Evolutionary conservation across 768 basidiomycete species (phyloP).

Genomic region (Pisolithus microcarpus): DNA sequence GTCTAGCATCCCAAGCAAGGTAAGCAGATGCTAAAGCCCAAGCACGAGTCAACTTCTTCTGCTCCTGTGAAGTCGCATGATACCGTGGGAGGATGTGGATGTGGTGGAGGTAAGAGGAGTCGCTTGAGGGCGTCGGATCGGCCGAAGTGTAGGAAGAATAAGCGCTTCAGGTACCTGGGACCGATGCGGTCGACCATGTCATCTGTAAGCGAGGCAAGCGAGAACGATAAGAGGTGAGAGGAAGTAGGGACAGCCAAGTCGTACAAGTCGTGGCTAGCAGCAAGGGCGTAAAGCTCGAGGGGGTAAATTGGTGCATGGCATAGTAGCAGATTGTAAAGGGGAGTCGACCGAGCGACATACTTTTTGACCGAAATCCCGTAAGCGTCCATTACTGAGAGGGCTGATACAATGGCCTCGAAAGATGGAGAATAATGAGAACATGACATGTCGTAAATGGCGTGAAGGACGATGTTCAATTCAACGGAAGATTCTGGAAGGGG

Average conservation of each 20-base stretch:
- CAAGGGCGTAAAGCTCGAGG: conserved; percentile 65
- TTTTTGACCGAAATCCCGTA: conserved; percentile 55
- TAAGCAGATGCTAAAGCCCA: conserved; percentile 82
- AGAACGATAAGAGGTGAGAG: conserved; percentile 65
- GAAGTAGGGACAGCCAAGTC: conserved; percentile 73
- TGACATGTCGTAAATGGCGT: conserved; percentile 64
- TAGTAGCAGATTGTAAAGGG: conserved; percentile 54
- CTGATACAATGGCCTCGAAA: conserved; percentile 47
- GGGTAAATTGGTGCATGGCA: conserved; percentile 63
- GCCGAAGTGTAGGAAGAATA: conserved; percentile 81
- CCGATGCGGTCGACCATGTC: conserved; percentile 65
- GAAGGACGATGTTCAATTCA: conserved; percentile 66
- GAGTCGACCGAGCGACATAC: conserved; percentile 42
- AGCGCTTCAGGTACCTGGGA: conserved; percentile 67
- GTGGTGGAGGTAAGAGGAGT: conserved; percentile 66
- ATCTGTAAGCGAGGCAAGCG: conserved; percentile 62
- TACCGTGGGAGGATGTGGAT: conserved; percentile 64
- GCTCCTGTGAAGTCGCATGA: conserved; percentile 66
- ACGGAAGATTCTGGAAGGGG: conserved; percentile 52
- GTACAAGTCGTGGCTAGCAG: conserved; percentile 57
- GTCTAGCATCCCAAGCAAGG: conserved; percentile 77
- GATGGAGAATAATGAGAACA: conserved; percentile 70
- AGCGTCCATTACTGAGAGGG: conserved; percentile 47
- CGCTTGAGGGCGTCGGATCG: conserved; percentile 77
- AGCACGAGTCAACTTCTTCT: conserved; percentile 72